Conservation (phyloP, 2,329 filamentous ascomycete genomes). For the Parasarocladium wereldwijsianum region DNA sequence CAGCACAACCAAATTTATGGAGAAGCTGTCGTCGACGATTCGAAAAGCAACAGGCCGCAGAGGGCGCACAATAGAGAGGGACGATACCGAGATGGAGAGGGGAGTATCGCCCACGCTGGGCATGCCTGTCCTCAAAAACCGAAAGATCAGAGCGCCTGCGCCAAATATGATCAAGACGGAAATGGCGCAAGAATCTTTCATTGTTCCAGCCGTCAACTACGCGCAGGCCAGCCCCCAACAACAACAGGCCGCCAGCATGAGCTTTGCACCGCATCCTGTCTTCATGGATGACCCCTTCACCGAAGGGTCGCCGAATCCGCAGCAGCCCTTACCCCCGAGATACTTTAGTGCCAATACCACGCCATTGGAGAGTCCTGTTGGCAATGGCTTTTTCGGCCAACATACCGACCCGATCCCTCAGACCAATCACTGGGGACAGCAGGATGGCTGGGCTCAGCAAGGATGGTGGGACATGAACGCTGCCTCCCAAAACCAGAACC, state of each 20-base stretch:
- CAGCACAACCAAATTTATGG: slow-evolving; percentile 24
- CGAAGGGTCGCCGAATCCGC: slow-evolving; percentile 15
- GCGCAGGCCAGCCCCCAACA: slow-evolving; percentile 8
- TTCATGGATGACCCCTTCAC: slow-evolving; percentile 23
- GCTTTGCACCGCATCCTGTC: slow-evolving; percentile 22
- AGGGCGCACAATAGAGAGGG: slow-evolving; percentile 8
- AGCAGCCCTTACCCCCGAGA: slow-evolving; percentile 10
- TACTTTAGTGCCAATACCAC: slow-evolving; percentile 11
- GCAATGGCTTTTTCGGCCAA: not conserved
- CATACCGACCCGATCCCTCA: slow-evolving; percentile 3
- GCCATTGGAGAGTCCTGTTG: slow-evolving; percentile 1
- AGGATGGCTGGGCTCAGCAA: slow-evolving; percentile 11
- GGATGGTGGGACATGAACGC: slow-evolving; percentile 9
- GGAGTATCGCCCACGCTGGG: slow-evolving; percentile 18
- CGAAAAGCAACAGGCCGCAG: slow-evolving; percentile 21
- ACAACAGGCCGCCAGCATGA: slow-evolving; percentile 11
- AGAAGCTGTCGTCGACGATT: slow-evolving; percentile 25
- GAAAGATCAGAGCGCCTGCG: slow-evolving; percentile 1
- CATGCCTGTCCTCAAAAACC: not conserved
- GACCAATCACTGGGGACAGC: slow-evolving; percentile 6
- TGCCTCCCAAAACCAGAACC: slow-evolving; percentile 6
- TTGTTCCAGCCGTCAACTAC: slow-evolving; percentile 9
- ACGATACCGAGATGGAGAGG: slow-evolving; percentile 9
- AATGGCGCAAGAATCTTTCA: slow-evolving; percentile 3
- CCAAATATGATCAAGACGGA: slow-evolving; percentile 1